Evolutionary conservation across 805 yeast species (phyloP).

Genomic region (Pichia exigua): DNA sequence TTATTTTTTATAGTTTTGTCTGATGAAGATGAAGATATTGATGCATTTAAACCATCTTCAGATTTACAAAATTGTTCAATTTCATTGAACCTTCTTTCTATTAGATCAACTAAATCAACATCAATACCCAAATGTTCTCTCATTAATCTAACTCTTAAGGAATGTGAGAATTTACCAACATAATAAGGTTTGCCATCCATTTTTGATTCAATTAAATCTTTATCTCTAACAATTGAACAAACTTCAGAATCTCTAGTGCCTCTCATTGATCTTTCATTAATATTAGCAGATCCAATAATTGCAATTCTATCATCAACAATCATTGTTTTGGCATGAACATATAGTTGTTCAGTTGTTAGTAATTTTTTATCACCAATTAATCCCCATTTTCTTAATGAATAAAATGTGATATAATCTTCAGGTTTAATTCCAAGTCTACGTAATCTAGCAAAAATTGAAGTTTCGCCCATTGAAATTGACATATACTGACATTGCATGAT

Average conservation of each 20-base stretch:
- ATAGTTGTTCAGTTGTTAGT: slow-evolving; percentile 82
- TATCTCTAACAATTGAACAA: slow-evolving; percentile 82
- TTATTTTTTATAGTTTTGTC: slow-evolving; percentile 6
- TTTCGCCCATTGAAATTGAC: slow-evolving; percentile 84
- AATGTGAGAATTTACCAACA: slow-evolving; percentile 86
- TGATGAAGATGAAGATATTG: slow-evolving; percentile 25
- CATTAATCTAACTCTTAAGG: slow-evolving; percentile 85
- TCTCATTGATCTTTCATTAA: slow-evolving; percentile 92
- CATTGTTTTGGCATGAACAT: slow-evolving; percentile 88
- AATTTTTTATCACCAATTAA: slow-evolving; percentile 68
- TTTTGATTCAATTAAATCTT: slow-evolving; percentile 53
- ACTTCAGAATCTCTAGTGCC: slow-evolving; percentile 93
- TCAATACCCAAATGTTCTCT: slow-evolving; percentile 95
- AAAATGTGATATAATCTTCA: slow-evolving; percentile 85
- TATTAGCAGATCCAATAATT: slow-evolving; percentile 94
- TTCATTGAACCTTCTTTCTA: slow-evolving; percentile 60
- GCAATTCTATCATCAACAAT: slow-evolving; percentile 91
- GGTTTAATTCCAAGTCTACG: slow-evolving; percentile 78
- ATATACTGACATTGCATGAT: slow-evolving; percentile 95
- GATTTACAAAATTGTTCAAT: slow-evolving; percentile 41
- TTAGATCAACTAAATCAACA: slow-evolving; percentile 74
- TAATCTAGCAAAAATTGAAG: slow-evolving; percentile 80
- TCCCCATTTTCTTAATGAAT: slow-evolving; percentile 93
- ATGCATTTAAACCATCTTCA: slow-evolving; percentile 34
- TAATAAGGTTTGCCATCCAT: slow-evolving; percentile 79